Conservation (phyloP, 2,329 filamentous ascomycete genomes). For the Hyphodiscus sp. region DNA sequence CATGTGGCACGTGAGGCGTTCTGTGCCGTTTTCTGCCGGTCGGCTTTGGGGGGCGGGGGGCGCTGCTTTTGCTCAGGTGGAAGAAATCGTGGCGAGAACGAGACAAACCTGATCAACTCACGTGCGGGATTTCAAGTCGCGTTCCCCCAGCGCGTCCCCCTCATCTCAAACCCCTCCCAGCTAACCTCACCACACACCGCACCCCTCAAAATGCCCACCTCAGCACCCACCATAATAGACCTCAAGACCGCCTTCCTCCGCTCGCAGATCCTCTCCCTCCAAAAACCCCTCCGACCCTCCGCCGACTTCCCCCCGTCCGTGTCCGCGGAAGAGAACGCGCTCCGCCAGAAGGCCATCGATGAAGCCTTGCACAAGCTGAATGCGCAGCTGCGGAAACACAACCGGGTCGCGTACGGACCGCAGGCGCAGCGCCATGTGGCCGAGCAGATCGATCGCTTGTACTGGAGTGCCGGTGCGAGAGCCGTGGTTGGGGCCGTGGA, state of each 20-base stretch:
- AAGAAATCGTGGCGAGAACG: no score
- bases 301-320: slow-evolving; percentile 38
- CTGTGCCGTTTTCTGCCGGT: no score
- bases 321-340: slow-evolving; percentile 22
- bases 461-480: slow-evolving; percentile 43
- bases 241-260: slow-evolving; percentile 60
- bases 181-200: no score
- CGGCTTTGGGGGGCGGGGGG: no score
- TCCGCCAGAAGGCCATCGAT: slow-evolving; percentile 44
- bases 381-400: slow-evolving; percentile 57
- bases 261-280: slow-evolving; percentile 55
- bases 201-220: slow-evolving; percentile 20
- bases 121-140: no score
- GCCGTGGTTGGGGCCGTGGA: slow-evolving; percentile 30
- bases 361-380: slow-evolving; percentile 54
- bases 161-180: no score
- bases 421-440: slow-evolving; percentile 66
- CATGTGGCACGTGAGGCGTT: no score
- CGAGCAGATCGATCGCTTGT: slow-evolving; percentile 64
- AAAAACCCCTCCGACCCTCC: slow-evolving; percentile 52
- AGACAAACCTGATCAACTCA: no score
- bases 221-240: slow-evolving; percentile 49
- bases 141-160: no score
- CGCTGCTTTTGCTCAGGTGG: no score
- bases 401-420: slow-evolving; percentile 57